Evolutionary conservation across 306 rosid species (phyloP).

Genomic region (Nissolia schottii): DNA sequence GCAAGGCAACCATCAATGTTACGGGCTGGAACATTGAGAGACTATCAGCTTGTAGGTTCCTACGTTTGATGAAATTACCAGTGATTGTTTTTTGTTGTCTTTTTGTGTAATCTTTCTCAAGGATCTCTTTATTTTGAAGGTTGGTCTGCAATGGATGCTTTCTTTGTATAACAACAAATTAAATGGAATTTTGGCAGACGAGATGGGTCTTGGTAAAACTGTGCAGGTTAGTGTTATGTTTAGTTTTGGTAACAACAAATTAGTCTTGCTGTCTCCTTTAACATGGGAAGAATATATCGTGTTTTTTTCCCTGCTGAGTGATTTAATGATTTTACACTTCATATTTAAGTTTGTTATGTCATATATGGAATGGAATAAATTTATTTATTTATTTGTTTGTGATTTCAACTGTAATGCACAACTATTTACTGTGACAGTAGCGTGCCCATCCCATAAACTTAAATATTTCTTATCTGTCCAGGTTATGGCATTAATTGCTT

Average conservation of each 20-base stretch:
- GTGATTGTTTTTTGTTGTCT: background rate
- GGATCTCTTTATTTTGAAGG: constrained; percentile 43
- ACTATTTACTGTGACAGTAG: constrained; percentile 7
- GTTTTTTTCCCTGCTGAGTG: background rate
- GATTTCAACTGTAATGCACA: background rate
- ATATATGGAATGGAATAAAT: background rate
- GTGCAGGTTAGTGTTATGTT: constrained; percentile 68
- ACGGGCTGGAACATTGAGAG: constrained; percentile 91
- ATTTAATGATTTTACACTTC: background rate
- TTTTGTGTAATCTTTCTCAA: constrained; percentile 11
- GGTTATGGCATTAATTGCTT: constrained; percentile 43
- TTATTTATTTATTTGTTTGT: background rate
- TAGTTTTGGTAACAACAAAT: background rate
- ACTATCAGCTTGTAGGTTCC: constrained; percentile 91
- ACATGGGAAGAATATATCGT: background rate
- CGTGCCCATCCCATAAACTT: background rate
- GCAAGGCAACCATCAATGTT: constrained; percentile 86
- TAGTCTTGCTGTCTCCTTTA: background rate
- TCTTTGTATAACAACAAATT: constrained; percentile 95
- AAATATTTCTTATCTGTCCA: constrained; percentile 3
- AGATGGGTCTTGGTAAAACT: constrained; percentile 99
- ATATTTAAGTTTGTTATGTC: constrained; percentile 20
- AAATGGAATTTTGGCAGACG: constrained; percentile 98
- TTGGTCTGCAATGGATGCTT: constrained; percentile 99
- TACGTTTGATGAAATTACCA: constrained; percentile 15